Evolutionary conservation across 192 early-diverging fungal genomes (phyloP).

Genomic region (Umbelopsis vinacea): DNA sequence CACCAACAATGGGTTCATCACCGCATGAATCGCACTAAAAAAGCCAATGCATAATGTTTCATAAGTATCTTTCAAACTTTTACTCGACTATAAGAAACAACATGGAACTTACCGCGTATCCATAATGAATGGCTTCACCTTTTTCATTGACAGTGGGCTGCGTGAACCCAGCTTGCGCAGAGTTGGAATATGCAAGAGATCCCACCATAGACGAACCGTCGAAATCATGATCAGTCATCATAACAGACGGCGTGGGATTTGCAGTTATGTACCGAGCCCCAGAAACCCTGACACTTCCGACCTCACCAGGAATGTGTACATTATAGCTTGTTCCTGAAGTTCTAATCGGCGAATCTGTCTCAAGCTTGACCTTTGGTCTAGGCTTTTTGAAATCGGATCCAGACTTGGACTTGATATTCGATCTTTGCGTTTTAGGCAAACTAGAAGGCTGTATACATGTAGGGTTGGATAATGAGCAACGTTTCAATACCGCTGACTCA

Average conservation of each 20-base stretch:
- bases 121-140: slow-evolving; percentile 38
- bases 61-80: slow-evolving; percentile 34
- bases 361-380: neutral
- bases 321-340: slow-evolving; percentile 15
- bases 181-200: slow-evolving; percentile 7
- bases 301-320: neutral
- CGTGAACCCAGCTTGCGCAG: neutral
- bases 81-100: neutral
- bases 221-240: slow-evolving; percentile 6
- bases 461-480: slow-evolving; percentile 27
- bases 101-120: slow-evolving; percentile 41
- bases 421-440: slow-evolving; percentile 37
- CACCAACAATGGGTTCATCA: slow-evolving; percentile 73
- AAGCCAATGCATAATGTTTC: slow-evolving; percentile 42
- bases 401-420: slow-evolving; percentile 14
- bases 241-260: neutral
- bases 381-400: slow-evolving; percentile 16
- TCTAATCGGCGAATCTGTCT: neutral
- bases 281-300: slow-evolving; percentile 3
- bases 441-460: slow-evolving; percentile 28
- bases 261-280: slow-evolving; percentile 6
- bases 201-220: slow-evolving; percentile 27
- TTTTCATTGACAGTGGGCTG: slow-evolving; percentile 4
- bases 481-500: neutral
- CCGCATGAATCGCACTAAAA: slow-evolving; percentile 71